phyloP scores from a whole-genome alignment of 2,329 filamentous ascomycete genomes.

The Nemania sp. region DNA sequence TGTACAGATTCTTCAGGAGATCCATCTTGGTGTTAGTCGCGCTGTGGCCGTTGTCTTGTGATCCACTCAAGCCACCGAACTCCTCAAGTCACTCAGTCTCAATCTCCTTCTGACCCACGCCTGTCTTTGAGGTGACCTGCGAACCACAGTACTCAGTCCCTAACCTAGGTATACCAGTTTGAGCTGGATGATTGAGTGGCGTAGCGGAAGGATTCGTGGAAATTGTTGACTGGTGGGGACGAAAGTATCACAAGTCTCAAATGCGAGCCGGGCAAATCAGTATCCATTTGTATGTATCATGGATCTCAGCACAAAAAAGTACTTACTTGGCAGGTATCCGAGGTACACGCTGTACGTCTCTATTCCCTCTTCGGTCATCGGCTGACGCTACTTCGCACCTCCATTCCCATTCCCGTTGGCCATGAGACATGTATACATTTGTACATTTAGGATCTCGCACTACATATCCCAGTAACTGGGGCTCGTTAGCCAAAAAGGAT shows the following conservation, averaged over 20 bases:
- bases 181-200: slow-evolving; percentile 14
- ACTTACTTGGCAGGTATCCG: background rate
- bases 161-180: slow-evolving; percentile 16
- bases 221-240: too few species aligned
- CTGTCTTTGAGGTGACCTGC: too few species aligned
- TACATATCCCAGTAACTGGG: too few species aligned
- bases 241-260: slow-evolving; percentile 15
- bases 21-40: background rate
- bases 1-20: too few species aligned
- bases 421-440: background rate
- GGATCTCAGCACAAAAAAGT: too few species aligned
- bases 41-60: slow-evolving; percentile 6
- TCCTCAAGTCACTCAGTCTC: slow-evolving; percentile 1
- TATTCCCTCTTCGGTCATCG: slow-evolving; percentile 14
- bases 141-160: too few species aligned
- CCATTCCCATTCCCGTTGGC: background rate
- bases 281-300: background rate
- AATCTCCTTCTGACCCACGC: background rate
- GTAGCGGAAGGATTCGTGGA: slow-evolving; percentile 23
- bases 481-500: too few species aligned
- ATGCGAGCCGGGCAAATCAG: background rate
- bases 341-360: background rate
- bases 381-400: slow-evolving; percentile 18
- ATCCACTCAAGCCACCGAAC: slow-evolving; percentile 8
- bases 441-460: too few species aligned